phyloP scores from a whole-genome alignment of 352 stramenopile species.

The Saprolegnia parasitica region DNA sequence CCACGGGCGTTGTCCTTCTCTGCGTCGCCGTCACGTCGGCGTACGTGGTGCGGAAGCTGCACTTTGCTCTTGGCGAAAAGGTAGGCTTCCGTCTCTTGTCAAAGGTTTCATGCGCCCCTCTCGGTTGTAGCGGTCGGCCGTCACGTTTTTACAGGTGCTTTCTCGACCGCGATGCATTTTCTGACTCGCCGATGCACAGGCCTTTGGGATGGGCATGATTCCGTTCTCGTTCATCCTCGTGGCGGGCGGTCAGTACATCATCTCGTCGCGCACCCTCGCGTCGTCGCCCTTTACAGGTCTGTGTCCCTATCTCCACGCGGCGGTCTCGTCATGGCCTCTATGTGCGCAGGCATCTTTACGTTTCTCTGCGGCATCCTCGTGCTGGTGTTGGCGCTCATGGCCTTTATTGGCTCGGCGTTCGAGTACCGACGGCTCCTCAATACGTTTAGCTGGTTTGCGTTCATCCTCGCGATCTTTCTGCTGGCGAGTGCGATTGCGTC shows the following conservation, averaged over 20 bases:
- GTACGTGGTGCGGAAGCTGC: conserved; percentile 44
- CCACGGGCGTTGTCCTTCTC: conserved; percentile 40
- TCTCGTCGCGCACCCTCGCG: conserved; percentile 53
- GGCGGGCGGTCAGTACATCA: conserved; percentile 66
- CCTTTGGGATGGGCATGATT: conserved; percentile 60
- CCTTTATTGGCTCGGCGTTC: conserved; percentile 67
- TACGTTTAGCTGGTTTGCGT: conserved; percentile 59
- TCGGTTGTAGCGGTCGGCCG: conserved; percentile 34
- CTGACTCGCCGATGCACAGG: conserved; percentile 31
- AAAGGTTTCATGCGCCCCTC: not conserved
- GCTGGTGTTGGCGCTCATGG: conserved; percentile 51
- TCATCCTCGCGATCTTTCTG: conserved; percentile 43
- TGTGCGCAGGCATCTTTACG: conserved; percentile 44
- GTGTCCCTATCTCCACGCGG: not conserved
- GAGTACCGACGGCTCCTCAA: conserved; percentile 73
- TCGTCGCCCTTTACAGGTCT: conserved; percentile 57
- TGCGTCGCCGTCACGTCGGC: conserved; percentile 36
- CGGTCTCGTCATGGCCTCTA: not conserved
- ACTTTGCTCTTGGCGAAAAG: conserved; percentile 46
- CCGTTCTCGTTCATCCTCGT: conserved; percentile 65
- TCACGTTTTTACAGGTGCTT: conserved; percentile 56
- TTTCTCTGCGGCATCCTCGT: conserved; percentile 52
- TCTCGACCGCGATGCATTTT: not conserved
- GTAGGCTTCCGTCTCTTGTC: not conserved
- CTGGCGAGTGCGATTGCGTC: conserved; percentile 54